Conservation (phyloP, 345 rosid genomes). For the Ricinus communis region DNA sequence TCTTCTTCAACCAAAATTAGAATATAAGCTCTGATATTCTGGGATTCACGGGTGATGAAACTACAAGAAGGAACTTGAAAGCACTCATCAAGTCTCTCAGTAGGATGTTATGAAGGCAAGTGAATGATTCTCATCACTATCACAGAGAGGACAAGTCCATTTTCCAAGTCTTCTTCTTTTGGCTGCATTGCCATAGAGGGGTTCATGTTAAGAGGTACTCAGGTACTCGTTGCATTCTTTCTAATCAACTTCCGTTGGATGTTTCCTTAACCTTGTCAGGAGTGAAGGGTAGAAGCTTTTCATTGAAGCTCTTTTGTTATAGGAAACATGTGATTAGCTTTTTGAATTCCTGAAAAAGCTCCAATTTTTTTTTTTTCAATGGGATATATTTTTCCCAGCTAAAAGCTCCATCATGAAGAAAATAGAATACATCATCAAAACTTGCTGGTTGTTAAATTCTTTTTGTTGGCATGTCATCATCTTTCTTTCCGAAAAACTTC, state of each 20-base stretch:
- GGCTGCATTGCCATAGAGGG: neutral
- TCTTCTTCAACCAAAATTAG: constrained; percentile 40
- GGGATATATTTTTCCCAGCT: neutral
- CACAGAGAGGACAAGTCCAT: neutral
- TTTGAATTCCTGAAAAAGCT: constrained; percentile 1
- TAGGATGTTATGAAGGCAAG: constrained; percentile 62
- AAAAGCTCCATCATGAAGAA: neutral
- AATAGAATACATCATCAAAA: neutral
- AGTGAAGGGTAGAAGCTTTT: neutral
- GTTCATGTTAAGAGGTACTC: constrained; percentile 2
- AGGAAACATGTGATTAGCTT: neutral
- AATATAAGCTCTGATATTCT: constrained; percentile 91
- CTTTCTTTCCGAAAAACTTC: neutral
- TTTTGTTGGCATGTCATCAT: neutral
- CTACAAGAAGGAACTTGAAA: constrained; percentile 81
- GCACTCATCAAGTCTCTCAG: constrained; percentile 93
- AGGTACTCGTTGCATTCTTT: constrained; percentile 7
- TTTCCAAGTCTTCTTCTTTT: neutral
- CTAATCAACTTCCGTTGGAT: neutral
- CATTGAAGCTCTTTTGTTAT: neutral
- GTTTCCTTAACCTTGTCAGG: neutral
- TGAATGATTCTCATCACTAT: constrained; percentile 2
- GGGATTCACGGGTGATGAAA: constrained; percentile 98
- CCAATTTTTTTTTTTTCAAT: neutral
- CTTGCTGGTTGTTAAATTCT: no score